Conservation (phyloP, 2,329 filamentous ascomycete species). For the Magnaporthales sp. region DNA sequence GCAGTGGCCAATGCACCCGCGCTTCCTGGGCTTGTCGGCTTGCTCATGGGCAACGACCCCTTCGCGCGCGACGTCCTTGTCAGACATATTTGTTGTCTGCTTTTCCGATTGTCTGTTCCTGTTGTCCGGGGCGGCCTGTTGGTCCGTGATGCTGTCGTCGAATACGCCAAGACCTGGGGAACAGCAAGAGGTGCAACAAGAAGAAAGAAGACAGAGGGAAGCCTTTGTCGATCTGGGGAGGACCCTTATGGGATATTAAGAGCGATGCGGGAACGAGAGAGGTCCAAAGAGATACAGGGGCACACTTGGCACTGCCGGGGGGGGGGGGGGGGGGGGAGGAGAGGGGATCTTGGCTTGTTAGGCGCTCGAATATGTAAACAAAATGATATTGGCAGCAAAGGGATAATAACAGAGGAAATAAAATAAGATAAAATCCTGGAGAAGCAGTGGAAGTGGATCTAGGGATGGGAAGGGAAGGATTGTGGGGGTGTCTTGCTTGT, state of each 20-base stretch:
- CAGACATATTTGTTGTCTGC: slow-evolving; percentile 2
- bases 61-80: background rate
- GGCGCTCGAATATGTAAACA: background rate
- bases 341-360: background rate
- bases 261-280: background rate
- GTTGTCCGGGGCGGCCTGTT: background rate
- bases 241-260: background rate
- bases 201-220: background rate
- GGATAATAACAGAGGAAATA: background rate
- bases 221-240: background rate
- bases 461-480: background rate
- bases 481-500: background rate
- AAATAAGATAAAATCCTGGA: background rate
- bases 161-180: background rate
- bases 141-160: background rate
- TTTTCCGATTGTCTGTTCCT: background rate
- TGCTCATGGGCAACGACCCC: background rate
- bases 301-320: background rate
- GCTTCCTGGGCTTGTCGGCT: background rate
- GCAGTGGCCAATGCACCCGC: slow-evolving; percentile 26
- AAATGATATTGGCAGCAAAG: background rate
- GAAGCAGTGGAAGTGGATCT: background rate
- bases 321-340: too few relatives aligned
- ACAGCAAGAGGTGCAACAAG: background rate
- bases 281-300: background rate